Percentiles rank a stretch among this genome's conserved stretches.
Evolutionary conservation across 1,139 yeast genomes (phyloP).

Genomic region (Casaregolazyma lundiana): DNA sequence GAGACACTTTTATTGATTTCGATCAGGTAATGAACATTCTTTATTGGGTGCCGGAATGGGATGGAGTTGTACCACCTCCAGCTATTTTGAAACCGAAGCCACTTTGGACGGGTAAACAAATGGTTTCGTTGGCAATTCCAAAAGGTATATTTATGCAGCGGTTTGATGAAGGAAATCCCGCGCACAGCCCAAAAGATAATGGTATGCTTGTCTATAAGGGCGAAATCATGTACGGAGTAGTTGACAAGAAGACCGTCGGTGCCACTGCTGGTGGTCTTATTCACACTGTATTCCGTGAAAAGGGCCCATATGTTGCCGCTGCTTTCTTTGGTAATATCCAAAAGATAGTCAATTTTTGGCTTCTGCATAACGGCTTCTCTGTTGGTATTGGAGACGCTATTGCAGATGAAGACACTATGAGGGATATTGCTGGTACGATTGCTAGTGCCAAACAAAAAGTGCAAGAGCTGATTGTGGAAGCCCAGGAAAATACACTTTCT

Average conservation of each 20-base stretch:
- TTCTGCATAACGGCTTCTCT: conserved; percentile 92
- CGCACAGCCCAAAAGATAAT: conserved; percentile 77
- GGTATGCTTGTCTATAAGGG: conserved; percentile 94
- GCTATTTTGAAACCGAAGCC: conserved; percentile 94
- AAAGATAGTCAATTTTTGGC: conserved; percentile 94
- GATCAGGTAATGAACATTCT: conserved; percentile 95
- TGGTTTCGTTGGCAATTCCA: conserved; percentile 89
- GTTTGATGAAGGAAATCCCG: conserved; percentile 84
- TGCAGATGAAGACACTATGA: conserved; percentile 96
- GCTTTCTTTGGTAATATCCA: conserved; percentile 89
- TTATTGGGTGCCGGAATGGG: conserved; percentile 99
- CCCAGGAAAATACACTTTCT: conserved; percentile 79
- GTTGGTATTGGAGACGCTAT: conserved; percentile 99
- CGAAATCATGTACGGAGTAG: conserved; percentile 94
- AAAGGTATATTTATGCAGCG: conserved; percentile 92
- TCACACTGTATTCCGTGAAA: conserved; percentile 96
- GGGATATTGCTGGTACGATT: conserved; percentile 85
- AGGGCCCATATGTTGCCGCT: conserved; percentile 89
- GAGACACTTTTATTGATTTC: conserved; percentile 83
- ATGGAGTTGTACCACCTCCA: conserved; percentile 97
- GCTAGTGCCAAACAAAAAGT: conserved; percentile 90
- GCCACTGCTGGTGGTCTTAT: conserved; percentile 97
- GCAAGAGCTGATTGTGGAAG: conserved; percentile 86
- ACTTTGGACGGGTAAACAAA: conserved; percentile 95
- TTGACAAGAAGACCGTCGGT: conserved; percentile 96